Conservation (phyloP, 2,329 filamentous ascomycete species). For the Erysiphe pulchra region DNA sequence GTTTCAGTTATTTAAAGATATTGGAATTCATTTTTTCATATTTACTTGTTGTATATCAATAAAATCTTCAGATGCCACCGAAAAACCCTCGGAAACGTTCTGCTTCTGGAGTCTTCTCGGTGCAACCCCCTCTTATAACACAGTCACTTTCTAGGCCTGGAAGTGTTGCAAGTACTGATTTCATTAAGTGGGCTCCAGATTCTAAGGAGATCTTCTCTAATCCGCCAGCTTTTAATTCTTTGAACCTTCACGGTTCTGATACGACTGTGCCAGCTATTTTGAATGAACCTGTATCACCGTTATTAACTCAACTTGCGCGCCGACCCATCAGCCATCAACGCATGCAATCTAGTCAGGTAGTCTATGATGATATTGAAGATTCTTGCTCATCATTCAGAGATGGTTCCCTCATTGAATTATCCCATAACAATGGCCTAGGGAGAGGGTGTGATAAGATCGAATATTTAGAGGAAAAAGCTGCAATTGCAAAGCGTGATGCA, state of each 20-base stretch:
- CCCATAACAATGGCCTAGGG: constrained; percentile 14
- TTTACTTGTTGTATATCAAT: no score
- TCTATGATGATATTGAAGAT: constrained; percentile 11
- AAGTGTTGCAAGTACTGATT: constrained; percentile 23
- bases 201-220: constrained; percentile 15
- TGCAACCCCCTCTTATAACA: constrained; percentile 25
- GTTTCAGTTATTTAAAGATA: no score
- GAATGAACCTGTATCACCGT: constrained; percentile 8
- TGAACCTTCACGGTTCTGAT: constrained; percentile 6
- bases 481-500: constrained; percentile 63
- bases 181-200: constrained; percentile 24
- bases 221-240: constrained; percentile 6
- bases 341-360: constrained; percentile 7
- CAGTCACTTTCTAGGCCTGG: constrained; percentile 20
- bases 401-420: constrained; percentile 6
- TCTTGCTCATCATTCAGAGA: constrained; percentile 18
- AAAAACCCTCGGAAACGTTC: constrained; percentile 41
- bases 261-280: constrained; percentile 6
- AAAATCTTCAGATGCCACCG: constrained; percentile 12
- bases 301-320: constrained; percentile 13
- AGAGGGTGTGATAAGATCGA: constrained; percentile 48
- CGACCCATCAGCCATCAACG: constrained; percentile 8
- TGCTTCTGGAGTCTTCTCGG: constrained; percentile 45
- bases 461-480: constrained; percentile 52
- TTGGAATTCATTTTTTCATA: no score